phyloP scores from a whole-genome alignment of 225 moss, liverwort and hornwort genomes.

The Anthoceros angustus region DNA sequence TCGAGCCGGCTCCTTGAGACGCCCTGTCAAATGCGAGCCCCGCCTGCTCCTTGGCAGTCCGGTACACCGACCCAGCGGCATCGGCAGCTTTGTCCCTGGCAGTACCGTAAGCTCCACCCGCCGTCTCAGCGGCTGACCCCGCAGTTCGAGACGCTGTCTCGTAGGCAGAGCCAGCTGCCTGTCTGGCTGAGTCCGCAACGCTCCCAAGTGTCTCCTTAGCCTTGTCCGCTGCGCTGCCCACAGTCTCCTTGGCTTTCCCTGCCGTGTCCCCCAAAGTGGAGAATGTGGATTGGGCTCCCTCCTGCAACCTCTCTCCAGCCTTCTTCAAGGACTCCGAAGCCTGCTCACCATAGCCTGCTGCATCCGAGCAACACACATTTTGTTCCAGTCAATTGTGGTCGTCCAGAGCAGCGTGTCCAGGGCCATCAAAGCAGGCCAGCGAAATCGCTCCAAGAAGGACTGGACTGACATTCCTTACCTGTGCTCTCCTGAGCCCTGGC shows the following conservation, averaged over 20 bases:
- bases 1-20: background rate
- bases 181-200: background rate
- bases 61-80: conserved; percentile 18
- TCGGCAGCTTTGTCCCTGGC: conserved; percentile 9
- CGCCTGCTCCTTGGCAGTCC: background rate
- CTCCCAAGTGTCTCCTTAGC: background rate
- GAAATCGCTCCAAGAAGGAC: background rate
- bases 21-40: conserved; percentile 6
- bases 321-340: background rate
- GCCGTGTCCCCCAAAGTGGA: background rate
- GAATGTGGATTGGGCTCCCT: background rate
- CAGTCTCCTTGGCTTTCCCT: background rate
- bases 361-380: background rate
- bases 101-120: background rate
- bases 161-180: background rate
- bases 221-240: background rate
- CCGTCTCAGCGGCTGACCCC: background rate
- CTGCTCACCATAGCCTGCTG: background rate
- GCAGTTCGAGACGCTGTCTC: background rate
- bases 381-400: too few species aligned
- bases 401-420: background rate
- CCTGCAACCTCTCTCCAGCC: background rate
- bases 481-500: background rate
- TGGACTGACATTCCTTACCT: background rate
- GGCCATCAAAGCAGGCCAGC: background rate